Conservation (phyloP, 192 early-diverging fungal genomes). For the Umbelopsis ramanniana region DNA sequence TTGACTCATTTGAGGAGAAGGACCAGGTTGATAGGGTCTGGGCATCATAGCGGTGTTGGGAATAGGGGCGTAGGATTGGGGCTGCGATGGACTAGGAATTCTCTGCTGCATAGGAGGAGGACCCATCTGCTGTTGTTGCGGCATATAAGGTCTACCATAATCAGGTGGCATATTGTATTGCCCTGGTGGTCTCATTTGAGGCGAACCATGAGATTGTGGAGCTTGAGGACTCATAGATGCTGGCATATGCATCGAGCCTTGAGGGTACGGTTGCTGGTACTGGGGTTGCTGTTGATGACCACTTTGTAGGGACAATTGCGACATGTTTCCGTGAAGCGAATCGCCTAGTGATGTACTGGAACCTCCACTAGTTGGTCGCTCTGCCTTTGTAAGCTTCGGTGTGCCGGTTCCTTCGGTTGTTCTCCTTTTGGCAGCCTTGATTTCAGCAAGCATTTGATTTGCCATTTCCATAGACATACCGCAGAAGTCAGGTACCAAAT, state of each 20-base stretch:
- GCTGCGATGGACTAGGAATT: background rate
- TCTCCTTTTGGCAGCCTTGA: constrained; percentile 64
- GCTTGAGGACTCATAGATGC: background rate
- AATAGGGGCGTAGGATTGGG: constrained; percentile 10
- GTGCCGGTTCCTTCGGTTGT: constrained; percentile 39
- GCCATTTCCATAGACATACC: constrained; percentile 89
- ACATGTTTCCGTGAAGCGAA: background rate
- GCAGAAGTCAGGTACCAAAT: constrained; percentile 91
- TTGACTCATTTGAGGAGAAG: constrained; percentile 14
- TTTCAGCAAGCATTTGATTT: constrained; percentile 83
- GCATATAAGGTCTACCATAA: constrained; percentile 4
- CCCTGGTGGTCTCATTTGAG: constrained; percentile 17
- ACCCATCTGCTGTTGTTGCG: background rate
- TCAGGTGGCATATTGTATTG: constrained; percentile 17
- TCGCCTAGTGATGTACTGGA: constrained; percentile 31
- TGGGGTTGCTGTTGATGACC: constrained; percentile 49
- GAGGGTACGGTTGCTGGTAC: constrained; percentile 46
- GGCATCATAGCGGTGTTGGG: constrained; percentile 21
- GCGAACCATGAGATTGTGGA: background rate
- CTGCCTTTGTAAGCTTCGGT: constrained; percentile 30
- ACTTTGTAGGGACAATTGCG: constrained; percentile 24
- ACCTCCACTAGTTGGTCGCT: constrained; percentile 44
- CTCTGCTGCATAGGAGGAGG: constrained; percentile 15
- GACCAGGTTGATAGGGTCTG: background rate
- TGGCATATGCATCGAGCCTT: constrained; percentile 49